Evolutionary conservation across 2,329 filamentous ascomycete species (phyloP).

Genomic region (Setomelanomma holmii): DNA sequence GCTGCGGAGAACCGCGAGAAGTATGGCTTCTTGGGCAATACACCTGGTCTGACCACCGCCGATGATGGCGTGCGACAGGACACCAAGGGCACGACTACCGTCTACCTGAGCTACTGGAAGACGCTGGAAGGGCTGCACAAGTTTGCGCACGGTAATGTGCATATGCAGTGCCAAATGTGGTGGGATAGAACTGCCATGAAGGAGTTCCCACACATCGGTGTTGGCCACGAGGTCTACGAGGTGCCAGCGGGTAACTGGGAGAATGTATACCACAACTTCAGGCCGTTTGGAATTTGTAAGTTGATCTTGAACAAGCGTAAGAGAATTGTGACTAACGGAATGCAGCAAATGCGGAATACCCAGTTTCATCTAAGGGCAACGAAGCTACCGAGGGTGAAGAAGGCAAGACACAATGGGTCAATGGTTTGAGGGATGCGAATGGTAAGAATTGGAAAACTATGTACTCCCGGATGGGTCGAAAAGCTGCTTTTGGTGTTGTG

Average conservation of each 20-base stretch:
- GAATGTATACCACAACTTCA: constrained; percentile 20
- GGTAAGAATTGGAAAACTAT: not conserved
- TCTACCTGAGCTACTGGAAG: constrained; percentile 22
- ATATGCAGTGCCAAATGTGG: constrained; percentile 18
- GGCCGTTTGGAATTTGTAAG: constrained; percentile 18
- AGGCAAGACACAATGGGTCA: not conserved
- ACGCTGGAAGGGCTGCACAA: constrained; percentile 15
- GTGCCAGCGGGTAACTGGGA: constrained; percentile 20
- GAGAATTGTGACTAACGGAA: not conserved
- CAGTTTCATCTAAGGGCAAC: not conserved
- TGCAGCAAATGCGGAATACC: constrained; percentile 14
- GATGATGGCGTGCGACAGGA: constrained; percentile 3
- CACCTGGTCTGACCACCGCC: not conserved
- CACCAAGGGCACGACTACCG: constrained; percentile 8
- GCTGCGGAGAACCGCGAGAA: constrained; percentile 13
- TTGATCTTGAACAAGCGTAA: not conserved
- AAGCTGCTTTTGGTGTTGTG: not conserved
- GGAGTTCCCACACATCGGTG: constrained; percentile 10
- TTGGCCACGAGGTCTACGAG: constrained; percentile 22
- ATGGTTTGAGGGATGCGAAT: not conserved
- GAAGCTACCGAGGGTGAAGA: not conserved
- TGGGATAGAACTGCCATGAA: constrained; percentile 11
- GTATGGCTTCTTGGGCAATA: constrained; percentile 16
- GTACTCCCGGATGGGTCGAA: not conserved
- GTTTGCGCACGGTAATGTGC: constrained; percentile 11